A percentile compares a stretch with the other conserved stretches of the same genome.
These are phyloP conservation scores for Sodiomyces alkalinus DNA, from an alignment of 2,329 filamentous ascomycete species.

Conservation along the genomic window DNA sequence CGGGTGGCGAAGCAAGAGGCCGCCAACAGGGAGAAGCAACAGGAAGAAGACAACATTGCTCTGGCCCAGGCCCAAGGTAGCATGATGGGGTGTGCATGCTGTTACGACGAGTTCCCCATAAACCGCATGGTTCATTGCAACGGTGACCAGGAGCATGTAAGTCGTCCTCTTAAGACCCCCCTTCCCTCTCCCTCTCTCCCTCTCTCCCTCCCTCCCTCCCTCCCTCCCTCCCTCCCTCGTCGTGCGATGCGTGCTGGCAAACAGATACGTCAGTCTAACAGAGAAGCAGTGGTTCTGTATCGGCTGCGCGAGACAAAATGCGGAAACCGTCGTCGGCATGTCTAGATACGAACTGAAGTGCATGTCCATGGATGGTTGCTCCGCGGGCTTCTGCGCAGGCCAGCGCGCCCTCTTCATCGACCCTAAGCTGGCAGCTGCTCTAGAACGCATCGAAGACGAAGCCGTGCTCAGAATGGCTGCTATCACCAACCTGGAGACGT, in stretches of 20 bases:
- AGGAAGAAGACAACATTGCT: slow-evolving; percentile 24
- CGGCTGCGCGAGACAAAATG: slow-evolving; percentile 47
- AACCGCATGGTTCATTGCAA: slow-evolving; percentile 57
- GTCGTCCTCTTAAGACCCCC: slow-evolving; percentile 5
- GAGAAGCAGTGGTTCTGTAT: slow-evolving; percentile 60
- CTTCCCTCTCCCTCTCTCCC: not conserved
- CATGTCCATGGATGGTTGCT: slow-evolving; percentile 54
- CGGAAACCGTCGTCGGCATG: slow-evolving; percentile 53
- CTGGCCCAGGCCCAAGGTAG: slow-evolving; percentile 31
- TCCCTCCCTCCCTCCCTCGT: too few species aligned
- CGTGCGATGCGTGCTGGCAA: too few species aligned
- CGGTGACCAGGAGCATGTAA: slow-evolving; percentile 35
- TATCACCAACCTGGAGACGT: slow-evolving; percentile 57
- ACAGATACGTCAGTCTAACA: too few species aligned
- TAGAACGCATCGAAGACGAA: slow-evolving; percentile 59
- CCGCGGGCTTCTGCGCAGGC: slow-evolving; percentile 38
- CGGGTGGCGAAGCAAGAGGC: slow-evolving; percentile 10
- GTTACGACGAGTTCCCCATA: slow-evolving; percentile 49
- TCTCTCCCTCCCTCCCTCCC: too few species aligned
- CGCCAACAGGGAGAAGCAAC: slow-evolving; percentile 13
- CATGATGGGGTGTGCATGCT: slow-evolving; percentile 56
- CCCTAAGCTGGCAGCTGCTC: slow-evolving; percentile 38
- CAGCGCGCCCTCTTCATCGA: slow-evolving; percentile 44
- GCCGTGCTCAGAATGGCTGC: slow-evolving; percentile 52
- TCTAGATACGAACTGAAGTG: slow-evolving; percentile 55